Percentiles rank a stretch among this genome's conserved stretches.
These are phyloP conservation scores for Pseudocohnilembus persalinus DNA, from an alignment of 169 alveolate species.

Conservation along the genomic window DNA sequence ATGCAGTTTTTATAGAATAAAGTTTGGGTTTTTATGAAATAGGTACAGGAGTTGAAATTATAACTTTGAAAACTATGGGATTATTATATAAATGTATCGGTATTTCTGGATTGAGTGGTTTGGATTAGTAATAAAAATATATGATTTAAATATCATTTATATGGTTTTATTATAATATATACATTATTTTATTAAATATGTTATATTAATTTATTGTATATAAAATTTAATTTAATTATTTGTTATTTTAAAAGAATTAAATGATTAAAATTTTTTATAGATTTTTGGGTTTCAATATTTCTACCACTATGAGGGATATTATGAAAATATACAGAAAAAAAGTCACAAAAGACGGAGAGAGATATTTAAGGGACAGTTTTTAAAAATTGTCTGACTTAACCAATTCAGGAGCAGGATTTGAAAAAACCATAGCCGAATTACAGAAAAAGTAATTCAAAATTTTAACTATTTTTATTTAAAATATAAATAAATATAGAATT, in stretches of 20 bases:
- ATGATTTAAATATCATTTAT: too few relatives aligned
- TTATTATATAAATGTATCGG: conserved; percentile 34
- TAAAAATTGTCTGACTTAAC: not conserved
- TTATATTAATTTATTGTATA: too few relatives aligned
- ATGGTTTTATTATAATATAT: too few relatives aligned
- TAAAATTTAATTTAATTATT: too few relatives aligned
- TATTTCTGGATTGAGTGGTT: conserved; percentile 42
- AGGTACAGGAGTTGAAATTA: conserved; percentile 23
- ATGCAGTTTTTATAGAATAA: conserved; percentile 29
- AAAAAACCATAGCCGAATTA: not conserved
- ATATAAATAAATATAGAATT: too few relatives aligned
- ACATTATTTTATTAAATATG: too few relatives aligned
- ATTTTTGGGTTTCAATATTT: not conserved
- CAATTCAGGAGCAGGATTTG: conserved; percentile 11
- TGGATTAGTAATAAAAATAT: conserved; percentile 9
- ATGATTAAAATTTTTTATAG: too few relatives aligned
- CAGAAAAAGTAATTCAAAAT: not conserved
- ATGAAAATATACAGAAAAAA: too few relatives aligned
- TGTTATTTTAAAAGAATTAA: too few relatives aligned
- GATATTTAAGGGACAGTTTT: too few relatives aligned
- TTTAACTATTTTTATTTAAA: too few relatives aligned
- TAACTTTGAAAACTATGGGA: conserved; percentile 38
- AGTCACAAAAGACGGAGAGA: not conserved
- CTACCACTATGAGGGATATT: not conserved
- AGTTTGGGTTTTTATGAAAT: conserved; percentile 38